These are phyloP conservation scores for Suillus brevipes DNA, from an alignment of 768 basidiomycete species.

Conservation along the genomic window DNA sequence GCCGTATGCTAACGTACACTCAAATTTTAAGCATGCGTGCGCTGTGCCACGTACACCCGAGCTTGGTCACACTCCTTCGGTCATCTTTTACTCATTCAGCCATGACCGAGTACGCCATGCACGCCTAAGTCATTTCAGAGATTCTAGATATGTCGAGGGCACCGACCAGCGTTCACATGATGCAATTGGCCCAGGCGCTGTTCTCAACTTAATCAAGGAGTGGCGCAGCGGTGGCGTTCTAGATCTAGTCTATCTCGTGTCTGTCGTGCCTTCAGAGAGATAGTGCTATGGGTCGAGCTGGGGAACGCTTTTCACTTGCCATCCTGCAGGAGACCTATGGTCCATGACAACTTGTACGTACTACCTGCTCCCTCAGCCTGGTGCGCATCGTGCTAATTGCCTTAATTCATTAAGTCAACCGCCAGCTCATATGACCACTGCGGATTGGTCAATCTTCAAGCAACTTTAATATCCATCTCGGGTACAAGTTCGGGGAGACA, in stretches of 20 bases:
- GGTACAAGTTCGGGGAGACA: neutral
- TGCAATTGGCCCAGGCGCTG: neutral
- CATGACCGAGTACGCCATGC: neutral
- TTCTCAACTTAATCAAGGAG: neutral
- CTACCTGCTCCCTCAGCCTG: neutral
- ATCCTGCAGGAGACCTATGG: constrained; percentile 7
- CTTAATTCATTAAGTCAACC: neutral
- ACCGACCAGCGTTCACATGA: neutral
- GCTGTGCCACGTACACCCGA: neutral
- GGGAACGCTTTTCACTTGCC: constrained; percentile 11
- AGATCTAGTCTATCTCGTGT: neutral
- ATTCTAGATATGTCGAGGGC: no score
- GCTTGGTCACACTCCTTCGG: neutral
- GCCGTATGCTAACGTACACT: neutral
- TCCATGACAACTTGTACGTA: neutral
- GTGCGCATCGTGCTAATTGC: neutral
- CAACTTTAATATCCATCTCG: neutral
- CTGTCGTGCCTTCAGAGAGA: constrained; percentile 17
- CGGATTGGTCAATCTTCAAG: constrained; percentile 2
- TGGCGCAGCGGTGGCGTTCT: neutral
- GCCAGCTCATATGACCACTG: neutral
- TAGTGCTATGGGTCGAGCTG: constrained; percentile 17
- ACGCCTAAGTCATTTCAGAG: neutral
- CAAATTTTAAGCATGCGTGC: neutral
- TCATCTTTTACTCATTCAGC: neutral